phyloP scores from a whole-genome alignment of 2,329 filamentous ascomycete species.

The Curvularia lunata region DNA sequence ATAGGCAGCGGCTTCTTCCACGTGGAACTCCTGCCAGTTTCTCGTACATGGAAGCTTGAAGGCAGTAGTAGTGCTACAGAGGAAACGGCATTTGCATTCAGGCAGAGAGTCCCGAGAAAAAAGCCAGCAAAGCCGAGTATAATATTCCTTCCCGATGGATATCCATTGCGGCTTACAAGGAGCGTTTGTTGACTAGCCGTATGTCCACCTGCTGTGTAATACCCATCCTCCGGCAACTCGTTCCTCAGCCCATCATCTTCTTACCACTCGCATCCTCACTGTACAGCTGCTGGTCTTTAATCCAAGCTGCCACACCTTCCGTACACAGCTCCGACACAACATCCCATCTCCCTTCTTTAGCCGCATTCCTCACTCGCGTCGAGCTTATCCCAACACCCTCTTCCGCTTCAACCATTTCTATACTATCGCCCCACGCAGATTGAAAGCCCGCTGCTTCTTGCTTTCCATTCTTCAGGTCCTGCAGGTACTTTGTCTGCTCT shows the following conservation, averaged over 20 bases:
- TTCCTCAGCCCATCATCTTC: slow-evolving; percentile 46
- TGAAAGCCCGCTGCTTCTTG: slow-evolving; percentile 62
- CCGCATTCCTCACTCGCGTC: slow-evolving; percentile 68
- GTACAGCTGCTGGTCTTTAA: slow-evolving; percentile 65
- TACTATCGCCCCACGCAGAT: slow-evolving; percentile 63
- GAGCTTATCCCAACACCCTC: slow-evolving; percentile 59
- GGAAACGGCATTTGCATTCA: neutral
- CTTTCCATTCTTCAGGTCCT: slow-evolving; percentile 55
- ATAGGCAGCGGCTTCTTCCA: neutral
- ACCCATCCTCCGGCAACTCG: neutral
- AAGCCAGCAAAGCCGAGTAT: too few species aligned
- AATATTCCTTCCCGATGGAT: neutral
- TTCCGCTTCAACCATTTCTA: slow-evolving; percentile 65
- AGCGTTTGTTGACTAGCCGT: neutral
- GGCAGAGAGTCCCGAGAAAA: neutral
- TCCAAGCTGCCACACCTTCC: slow-evolving; percentile 62
- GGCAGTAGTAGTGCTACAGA: neutral
- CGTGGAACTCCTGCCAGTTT: slow-evolving; percentile 7
- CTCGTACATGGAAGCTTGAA: neutral
- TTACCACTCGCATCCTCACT: slow-evolving; percentile 44
- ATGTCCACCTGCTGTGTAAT: neutral
- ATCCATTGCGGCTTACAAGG: neutral
- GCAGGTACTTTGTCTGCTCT: slow-evolving; percentile 63
- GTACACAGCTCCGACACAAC: slow-evolving; percentile 63
- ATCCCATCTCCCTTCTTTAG: slow-evolving; percentile 56